Percentiles rank a stretch among this genome's conserved stretches.
These are phyloP conservation scores for Malus hybrid DNA, from an alignment of 331 rosid species.

Conservation along the genomic window DNA sequence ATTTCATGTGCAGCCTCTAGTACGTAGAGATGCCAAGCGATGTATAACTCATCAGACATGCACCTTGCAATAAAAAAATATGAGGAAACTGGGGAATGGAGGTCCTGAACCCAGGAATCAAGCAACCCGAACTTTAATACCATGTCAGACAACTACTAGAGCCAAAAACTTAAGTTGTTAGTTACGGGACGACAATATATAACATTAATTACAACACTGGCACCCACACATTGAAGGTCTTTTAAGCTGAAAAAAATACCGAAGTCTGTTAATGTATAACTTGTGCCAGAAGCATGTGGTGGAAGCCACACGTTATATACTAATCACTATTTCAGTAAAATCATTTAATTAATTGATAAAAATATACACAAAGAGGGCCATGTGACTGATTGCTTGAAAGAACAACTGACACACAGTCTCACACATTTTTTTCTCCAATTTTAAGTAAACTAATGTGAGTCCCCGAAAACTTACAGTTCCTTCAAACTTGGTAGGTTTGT, in stretches of 20 bases:
- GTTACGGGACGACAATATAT: not conserved
- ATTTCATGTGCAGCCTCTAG: not conserved
- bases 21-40: not conserved
- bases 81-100: not conserved
- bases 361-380: not conserved
- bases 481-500: constrained; percentile 64
- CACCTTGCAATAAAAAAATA: not conserved
- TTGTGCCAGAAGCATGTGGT: not conserved
- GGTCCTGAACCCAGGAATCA: not conserved
- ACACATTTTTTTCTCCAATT: not conserved
- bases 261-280: not conserved
- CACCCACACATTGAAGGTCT: not conserved
- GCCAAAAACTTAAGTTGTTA: not conserved
- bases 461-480: constrained; percentile 62
- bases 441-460: not conserved
- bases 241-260: not conserved
- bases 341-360: not conserved
- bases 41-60: not conserved
- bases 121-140: not conserved
- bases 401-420: not conserved
- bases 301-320: not conserved
- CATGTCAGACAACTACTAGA: not conserved
- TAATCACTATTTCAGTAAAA: not conserved
- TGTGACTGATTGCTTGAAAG: not conserved
- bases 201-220: not conserved